These are phyloP conservation scores for Aquilaria sinensis DNA, from an alignment of 345 rosid genomes.

Conservation along the genomic window DNA sequence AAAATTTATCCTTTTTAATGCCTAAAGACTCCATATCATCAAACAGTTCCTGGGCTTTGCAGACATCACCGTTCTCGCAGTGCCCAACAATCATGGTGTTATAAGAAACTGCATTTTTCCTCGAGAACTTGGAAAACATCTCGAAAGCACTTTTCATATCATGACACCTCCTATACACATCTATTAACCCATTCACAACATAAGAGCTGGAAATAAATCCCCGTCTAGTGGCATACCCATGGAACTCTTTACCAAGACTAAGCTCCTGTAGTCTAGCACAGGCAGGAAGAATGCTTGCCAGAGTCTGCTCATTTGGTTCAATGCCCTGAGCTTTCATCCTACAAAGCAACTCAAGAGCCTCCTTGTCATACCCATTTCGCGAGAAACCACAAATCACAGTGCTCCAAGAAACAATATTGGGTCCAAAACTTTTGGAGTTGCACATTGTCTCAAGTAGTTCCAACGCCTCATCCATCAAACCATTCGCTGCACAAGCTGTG, in stretches of 20 bases:
- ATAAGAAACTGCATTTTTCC: conserved; percentile 39
- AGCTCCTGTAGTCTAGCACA: conserved; percentile 48
- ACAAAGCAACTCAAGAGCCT: conserved; percentile 36
- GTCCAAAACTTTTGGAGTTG: conserved; percentile 16
- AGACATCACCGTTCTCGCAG: conserved; percentile 38
- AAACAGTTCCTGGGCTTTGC: conserved; percentile 41
- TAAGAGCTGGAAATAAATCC: conserved; percentile 36
- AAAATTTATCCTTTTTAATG: conserved; percentile 34
- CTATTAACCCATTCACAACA: conserved; percentile 56
- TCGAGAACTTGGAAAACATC: conserved; percentile 39
- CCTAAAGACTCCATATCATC: conserved; percentile 34
- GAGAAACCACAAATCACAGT: conserved; percentile 59
- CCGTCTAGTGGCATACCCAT: conserved; percentile 44
- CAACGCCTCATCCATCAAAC: conserved; percentile 34
- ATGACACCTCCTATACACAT: conserved; percentile 53
- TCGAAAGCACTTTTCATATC: conserved; percentile 40
- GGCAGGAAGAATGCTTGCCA: conserved; percentile 63
- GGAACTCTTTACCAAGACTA: conserved; percentile 43
- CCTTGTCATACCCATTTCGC: conserved; percentile 40
- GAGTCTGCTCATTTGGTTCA: conserved; percentile 47
- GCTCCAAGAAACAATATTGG: conserved; percentile 59
- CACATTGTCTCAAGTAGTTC: conserved; percentile 35
- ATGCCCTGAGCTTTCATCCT: conserved; percentile 47
- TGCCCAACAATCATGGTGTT: conserved; percentile 62
- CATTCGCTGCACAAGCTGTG: conserved; percentile 44